A percentile compares a stretch with the other conserved stretches of the same genome.
These are phyloP conservation scores for Plasmodium malariae DNA, from an alignment of 169 alveolate species.

Conservation along the genomic window DNA sequence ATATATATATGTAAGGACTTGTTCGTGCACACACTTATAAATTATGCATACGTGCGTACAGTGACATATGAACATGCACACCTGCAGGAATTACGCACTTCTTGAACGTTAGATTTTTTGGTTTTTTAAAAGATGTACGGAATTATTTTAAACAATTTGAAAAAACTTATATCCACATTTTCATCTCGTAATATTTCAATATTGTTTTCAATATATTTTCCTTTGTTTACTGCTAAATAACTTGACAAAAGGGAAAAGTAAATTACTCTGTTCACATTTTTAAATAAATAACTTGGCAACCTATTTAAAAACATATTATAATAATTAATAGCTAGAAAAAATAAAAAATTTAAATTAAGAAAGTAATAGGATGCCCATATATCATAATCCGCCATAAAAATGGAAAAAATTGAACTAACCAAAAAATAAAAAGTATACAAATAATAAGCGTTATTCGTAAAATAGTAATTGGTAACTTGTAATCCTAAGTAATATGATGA, in stretches of 20 bases:
- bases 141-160: conserved; percentile 21
- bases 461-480: conserved; percentile 60
- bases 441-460: conserved; percentile 27
- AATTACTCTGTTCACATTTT: conserved; percentile 27
- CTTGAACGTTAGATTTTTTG: too few species aligned
- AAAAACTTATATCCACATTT: background rate
- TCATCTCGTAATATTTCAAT: conserved; percentile 32
- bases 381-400: conserved; percentile 42
- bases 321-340: conserved; percentile 37
- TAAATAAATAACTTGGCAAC: conserved; percentile 36
- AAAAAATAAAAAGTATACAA: conserved; percentile 23
- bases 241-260: conserved; percentile 46
- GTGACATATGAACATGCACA: too few species aligned
- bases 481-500: conserved; percentile 56
- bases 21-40: too few species aligned
- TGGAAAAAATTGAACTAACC: conserved; percentile 27
- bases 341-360: conserved; percentile 35
- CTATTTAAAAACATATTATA: conserved; percentile 23
- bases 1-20: too few species aligned
- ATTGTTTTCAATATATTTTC: conserved; percentile 60
- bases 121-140: conserved; percentile 42
- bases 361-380: conserved; percentile 64
- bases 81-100: too few species aligned
- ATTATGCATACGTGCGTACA: too few species aligned
- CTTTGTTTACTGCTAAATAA: conserved; percentile 59